Base-by-base conservation (phyloP, 495 filamentous ascomycete species). In the Schizothecium vesticola region DNA sequence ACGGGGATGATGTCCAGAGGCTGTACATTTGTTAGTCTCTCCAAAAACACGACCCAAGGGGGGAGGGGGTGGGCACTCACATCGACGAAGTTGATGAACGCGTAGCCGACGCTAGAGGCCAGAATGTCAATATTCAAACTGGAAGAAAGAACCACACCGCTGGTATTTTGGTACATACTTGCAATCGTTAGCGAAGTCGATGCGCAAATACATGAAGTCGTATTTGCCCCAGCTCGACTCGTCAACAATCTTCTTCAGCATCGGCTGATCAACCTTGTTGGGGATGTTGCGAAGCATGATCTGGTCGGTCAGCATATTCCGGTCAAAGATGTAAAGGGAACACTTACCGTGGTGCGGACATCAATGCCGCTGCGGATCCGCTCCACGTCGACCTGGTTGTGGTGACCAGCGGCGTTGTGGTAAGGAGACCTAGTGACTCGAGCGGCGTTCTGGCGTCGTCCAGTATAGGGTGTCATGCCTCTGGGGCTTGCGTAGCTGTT, bases 201-300 rank as follows among this genome's bases (percentile, higher is more conserved):
- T 98, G 28, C 95, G 91, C 67, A 98, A 79, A 78, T 99, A 99
- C 81, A 96, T 87, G 79, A 97, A 99, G 73, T 98, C 93, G 74
- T 94, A 98, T 70, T 88, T 88, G 51, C 91, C 91, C 75, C 83
- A 85, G 78, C 88, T 92, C 13, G 87, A 89, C 71, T 90, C 84
- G 76, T 98, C 91, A 22, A 97, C 79, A 69, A 96, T 89, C 0
- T 80, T 76, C 79, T 94, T 95, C 21, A 98, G 80, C 76, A 90
- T 88, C 72, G 89, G 89, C 79, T 91, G 89, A 67, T 92, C 87
- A 69, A 97, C 88, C 73, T 92, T 91, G 79, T 96, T 97, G 5
- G 95, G 95, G 64, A 98, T 95, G 74, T 98, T 97, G 10, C 94
- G 89, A 26, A 97, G 81, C 95, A 99, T 99, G 67, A 99, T 89